A percentile compares a stretch with the other conserved stretches of the same genome.
Conservation (phyloP, 306 rosid genomes). For the Cucurbita argyrosperma region DNA sequence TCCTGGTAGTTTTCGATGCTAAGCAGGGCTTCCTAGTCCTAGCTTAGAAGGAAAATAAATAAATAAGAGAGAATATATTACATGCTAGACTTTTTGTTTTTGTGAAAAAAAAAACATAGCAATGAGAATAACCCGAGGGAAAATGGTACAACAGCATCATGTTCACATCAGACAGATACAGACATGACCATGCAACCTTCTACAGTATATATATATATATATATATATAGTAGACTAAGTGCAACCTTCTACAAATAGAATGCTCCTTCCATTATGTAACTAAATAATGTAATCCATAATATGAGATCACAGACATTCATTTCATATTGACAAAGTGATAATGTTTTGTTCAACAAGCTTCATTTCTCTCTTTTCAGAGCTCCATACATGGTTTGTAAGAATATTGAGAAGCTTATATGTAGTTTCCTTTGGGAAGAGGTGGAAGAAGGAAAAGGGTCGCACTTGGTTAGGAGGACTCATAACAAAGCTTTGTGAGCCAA, state of each 20-base stretch:
- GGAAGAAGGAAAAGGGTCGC: no score
- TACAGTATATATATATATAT: no score
- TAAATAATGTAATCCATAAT: background rate
- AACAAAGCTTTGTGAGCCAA: no score
- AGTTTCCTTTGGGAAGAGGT: no score
- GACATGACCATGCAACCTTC: background rate
- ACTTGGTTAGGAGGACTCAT: no score
- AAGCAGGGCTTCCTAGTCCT: background rate
- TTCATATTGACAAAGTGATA: background rate
- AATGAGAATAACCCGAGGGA: background rate
- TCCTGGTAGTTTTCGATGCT: background rate
- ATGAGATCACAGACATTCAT: background rate
- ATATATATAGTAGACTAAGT: background rate
- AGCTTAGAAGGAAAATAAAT: background rate
- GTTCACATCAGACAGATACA: background rate
- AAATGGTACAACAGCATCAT: background rate
- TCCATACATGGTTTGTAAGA: no score
- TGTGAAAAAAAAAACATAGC: background rate
- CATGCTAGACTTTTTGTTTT: background rate
- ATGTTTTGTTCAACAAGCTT: background rate
- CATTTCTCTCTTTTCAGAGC: no score
- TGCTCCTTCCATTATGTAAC: background rate
- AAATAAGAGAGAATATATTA: background rate
- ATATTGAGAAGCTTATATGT: no score
- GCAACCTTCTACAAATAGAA: background rate